phyloP scores from a whole-genome alignment of 1,284 basidiomycete genomes.

The Gastroboletus turbinatus region DNA sequence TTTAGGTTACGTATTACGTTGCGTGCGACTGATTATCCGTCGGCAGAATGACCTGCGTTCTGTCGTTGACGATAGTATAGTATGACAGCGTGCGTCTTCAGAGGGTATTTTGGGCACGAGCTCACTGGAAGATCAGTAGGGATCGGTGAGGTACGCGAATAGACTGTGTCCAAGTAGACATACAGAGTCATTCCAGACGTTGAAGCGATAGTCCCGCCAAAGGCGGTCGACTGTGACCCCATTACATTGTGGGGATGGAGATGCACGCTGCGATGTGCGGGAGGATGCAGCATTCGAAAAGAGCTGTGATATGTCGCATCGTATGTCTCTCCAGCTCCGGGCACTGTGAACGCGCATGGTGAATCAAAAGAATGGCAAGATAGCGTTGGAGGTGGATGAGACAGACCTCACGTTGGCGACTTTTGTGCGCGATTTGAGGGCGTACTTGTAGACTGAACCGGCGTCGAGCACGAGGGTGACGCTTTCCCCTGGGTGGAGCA shows the following conservation, averaged over 20 bases:
- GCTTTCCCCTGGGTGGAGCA: slow-evolving; percentile 62
- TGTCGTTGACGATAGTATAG: slow-evolving; percentile 30
- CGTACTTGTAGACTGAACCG: slow-evolving; percentile 65
- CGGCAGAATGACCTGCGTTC: slow-evolving; percentile 32
- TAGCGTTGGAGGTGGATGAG: slow-evolving; percentile 3
- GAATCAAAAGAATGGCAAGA: slow-evolving; percentile 9
- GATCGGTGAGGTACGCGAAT: slow-evolving; percentile 5
- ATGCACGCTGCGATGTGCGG: slow-evolving; percentile 32
- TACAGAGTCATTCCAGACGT: slow-evolving; percentile 50
- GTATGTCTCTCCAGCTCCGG: slow-evolving; percentile 63
- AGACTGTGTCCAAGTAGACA: slow-evolving; percentile 9
- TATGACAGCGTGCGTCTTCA: slow-evolving; percentile 23
- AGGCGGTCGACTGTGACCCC: slow-evolving; percentile 64
- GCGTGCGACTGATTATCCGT: slow-evolving; percentile 27
- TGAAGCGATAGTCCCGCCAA: slow-evolving; percentile 66
- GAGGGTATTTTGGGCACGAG: slow-evolving; percentile 24
- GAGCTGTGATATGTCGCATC: slow-evolving; percentile 58
- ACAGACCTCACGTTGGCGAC: slow-evolving; percentile 70
- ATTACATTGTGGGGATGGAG: slow-evolving; percentile 39
- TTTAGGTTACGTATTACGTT: slow-evolving; percentile 34
- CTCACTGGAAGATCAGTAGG: slow-evolving; percentile 21
- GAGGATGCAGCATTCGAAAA: slow-evolving; percentile 42
- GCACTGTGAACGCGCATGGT: slow-evolving; percentile 41
- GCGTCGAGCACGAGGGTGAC: slow-evolving; percentile 67
- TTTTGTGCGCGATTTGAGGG: slow-evolving; percentile 60